phyloP scores from a whole-genome alignment of 768 basidiomycete genomes.

The Agaricus blazei region DNA sequence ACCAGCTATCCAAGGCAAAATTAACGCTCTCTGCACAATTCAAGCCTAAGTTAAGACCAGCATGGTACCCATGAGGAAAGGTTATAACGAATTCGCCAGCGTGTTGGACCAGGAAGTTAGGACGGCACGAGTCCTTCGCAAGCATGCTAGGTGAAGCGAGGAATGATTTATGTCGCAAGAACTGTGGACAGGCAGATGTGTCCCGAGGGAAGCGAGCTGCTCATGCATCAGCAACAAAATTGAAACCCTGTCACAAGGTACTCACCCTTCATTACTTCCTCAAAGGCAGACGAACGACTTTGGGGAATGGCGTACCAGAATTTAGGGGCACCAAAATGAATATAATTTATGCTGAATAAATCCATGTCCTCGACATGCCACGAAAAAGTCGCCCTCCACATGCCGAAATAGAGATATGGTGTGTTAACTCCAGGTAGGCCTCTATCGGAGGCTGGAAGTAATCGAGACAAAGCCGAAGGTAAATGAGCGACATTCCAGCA shows the following conservation, averaged over 20 bases:
- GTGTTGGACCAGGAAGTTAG: slow-evolving; percentile 87
- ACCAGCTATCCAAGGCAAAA: slow-evolving; percentile 92
- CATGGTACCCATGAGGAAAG: slow-evolving; percentile 92
- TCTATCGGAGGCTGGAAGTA: slow-evolving; percentile 61
- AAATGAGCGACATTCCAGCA: slow-evolving; percentile 95
- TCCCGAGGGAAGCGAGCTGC: slow-evolving; percentile 88
- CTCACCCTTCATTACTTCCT: slow-evolving; percentile 83
- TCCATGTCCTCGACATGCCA: slow-evolving; percentile 99
- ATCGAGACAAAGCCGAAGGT: slow-evolving; percentile 77
- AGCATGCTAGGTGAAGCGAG: slow-evolving; percentile 84
- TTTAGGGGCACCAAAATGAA: slow-evolving; percentile 97
- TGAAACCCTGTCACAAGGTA: background rate
- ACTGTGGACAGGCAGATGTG: slow-evolving; percentile 81
- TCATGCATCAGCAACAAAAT: slow-evolving; percentile 3
- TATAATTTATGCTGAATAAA: slow-evolving; percentile 97
- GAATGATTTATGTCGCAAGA: slow-evolving; percentile 95
- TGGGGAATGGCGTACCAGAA: slow-evolving; percentile 98
- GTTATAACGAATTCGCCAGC: slow-evolving; percentile 97
- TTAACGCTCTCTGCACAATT: slow-evolving; percentile 98
- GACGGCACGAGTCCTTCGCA: slow-evolving; percentile 71
- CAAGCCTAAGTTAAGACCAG: slow-evolving; percentile 93
- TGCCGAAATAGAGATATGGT: slow-evolving; percentile 97
- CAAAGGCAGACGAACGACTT: slow-evolving; percentile 74
- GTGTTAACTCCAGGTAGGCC: slow-evolving; percentile 94
- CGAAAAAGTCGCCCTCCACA: slow-evolving; percentile 98